Conservation (phyloP, 129 eudicot species). For the Logfia minima region DNA sequence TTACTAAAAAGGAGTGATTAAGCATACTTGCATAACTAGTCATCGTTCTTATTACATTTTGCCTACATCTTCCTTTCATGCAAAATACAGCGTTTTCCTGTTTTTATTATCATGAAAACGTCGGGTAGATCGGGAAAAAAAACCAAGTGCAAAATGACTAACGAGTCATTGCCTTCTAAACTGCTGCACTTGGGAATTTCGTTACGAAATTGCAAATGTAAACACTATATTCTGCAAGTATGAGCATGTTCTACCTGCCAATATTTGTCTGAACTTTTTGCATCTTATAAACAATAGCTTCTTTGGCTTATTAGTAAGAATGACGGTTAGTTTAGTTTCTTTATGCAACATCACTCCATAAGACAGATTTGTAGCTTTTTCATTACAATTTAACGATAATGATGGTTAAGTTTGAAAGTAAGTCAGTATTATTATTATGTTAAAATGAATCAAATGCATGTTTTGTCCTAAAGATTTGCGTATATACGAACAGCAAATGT, state of each 20-base stretch:
- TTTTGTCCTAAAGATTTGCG: background rate
- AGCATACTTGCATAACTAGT: background rate
- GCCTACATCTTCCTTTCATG: background rate
- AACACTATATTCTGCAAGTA: background rate
- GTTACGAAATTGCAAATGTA: too few relatives aligned
- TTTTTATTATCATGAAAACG: background rate
- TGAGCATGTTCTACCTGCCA: background rate
- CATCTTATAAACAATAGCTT: background rate
- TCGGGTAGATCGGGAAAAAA: background rate
- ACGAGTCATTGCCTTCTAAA: too few relatives aligned
- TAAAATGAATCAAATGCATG: slow-evolving; percentile 1
- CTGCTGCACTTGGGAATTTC: too few relatives aligned
- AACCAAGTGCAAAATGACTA: background rate
- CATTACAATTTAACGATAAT: background rate
- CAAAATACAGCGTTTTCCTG: too few relatives aligned
- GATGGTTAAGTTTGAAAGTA: too few relatives aligned
- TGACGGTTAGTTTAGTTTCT: background rate
- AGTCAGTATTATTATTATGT: background rate
- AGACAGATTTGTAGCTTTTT: background rate
- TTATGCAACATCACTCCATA: background rate
- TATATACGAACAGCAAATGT: slow-evolving; percentile 31
- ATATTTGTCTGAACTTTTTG: background rate
- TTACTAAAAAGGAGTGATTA: background rate
- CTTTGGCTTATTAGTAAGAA: background rate
- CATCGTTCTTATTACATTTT: background rate